phyloP scores from a whole-genome alignment of 2,329 filamentous ascomycete species.

The Blastomyces silverae region DNA sequence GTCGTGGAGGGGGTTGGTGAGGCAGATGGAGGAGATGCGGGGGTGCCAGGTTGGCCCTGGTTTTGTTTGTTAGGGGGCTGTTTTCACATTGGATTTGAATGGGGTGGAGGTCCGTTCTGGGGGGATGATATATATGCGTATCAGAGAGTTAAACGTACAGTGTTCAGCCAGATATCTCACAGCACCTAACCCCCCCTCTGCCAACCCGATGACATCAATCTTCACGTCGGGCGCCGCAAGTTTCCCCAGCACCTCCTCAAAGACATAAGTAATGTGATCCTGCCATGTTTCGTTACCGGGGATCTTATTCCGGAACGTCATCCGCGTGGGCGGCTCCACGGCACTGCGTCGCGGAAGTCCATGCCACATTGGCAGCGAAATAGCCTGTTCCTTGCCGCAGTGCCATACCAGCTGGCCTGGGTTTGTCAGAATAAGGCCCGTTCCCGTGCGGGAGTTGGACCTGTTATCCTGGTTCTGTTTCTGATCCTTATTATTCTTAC shows the following conservation, averaged over 20 bases:
- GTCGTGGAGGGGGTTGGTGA: slow-evolving; percentile 36
- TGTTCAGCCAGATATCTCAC: slow-evolving; percentile 53
- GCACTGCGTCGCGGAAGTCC: slow-evolving; percentile 57
- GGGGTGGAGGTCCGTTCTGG: background rate
- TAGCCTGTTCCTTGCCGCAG: slow-evolving; percentile 52
- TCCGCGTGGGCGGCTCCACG: slow-evolving; percentile 50
- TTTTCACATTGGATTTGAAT: background rate
- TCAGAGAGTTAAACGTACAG: slow-evolving; percentile 37
- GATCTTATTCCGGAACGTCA: slow-evolving; percentile 55
- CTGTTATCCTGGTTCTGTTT: slow-evolving; percentile 12
- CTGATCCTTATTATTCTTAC: slow-evolving; percentile 12
- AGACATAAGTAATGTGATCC: slow-evolving; percentile 61
- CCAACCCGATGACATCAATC: slow-evolving; percentile 65
- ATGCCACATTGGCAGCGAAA: slow-evolving; percentile 54
- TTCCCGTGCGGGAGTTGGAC: background rate
- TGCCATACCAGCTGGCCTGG: slow-evolving; percentile 72
- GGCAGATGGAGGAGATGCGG: slow-evolving; percentile 37
- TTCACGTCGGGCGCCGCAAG: slow-evolving; percentile 46
- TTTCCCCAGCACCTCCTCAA: slow-evolving; percentile 55
- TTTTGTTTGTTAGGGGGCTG: background rate
- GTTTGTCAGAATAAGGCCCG: slow-evolving; percentile 69
- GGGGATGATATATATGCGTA: too few relatives aligned
- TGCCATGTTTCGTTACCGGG: slow-evolving; percentile 50
- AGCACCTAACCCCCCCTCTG: slow-evolving; percentile 56
- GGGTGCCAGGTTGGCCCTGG: slow-evolving; percentile 37